Percentiles rank a stretch among this genome's conserved stretches.
These are phyloP conservation scores for Linnemannia zychae DNA, from an alignment of 192 early-diverging fungal species.

Conservation along the genomic window DNA sequence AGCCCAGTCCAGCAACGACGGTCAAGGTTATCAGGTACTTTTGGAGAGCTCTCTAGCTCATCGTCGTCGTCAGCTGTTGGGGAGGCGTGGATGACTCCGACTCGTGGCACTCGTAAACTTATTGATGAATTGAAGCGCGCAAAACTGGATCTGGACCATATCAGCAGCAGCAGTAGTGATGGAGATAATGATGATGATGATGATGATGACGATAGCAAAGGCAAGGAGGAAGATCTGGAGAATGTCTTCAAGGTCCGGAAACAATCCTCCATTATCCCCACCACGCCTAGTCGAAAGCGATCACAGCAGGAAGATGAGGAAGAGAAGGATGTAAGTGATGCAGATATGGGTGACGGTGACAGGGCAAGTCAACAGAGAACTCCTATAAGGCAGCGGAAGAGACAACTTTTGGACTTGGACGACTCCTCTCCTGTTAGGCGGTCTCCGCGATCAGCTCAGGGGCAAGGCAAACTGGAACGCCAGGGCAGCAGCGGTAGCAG, in stretches of 20 bases:
- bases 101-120: constrained; percentile 16
- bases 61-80: too few relatives aligned
- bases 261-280: background rate
- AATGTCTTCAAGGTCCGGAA: constrained; percentile 11
- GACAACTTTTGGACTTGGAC: background rate
- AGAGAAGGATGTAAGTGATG: background rate
- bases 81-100: constrained; percentile 18
- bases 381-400: background rate
- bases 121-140: constrained; percentile 26
- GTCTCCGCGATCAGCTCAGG: background rate
- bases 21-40: constrained; percentile 23
- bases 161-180: constrained; percentile 3
- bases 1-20: constrained; percentile 10
- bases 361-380: background rate
- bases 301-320: background rate
- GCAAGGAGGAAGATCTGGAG: background rate
- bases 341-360: background rate
- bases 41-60: background rate
- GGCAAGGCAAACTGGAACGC: background rate
- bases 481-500: background rate
- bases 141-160: constrained; percentile 20
- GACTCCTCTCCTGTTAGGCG: background rate
- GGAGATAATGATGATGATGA: background rate
- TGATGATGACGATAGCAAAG: too few relatives aligned
- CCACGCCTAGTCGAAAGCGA: background rate